phyloP scores from a whole-genome alignment of 2,329 filamentous ascomycete species.

The Paraphaeosphaeria sporulosa region DNA sequence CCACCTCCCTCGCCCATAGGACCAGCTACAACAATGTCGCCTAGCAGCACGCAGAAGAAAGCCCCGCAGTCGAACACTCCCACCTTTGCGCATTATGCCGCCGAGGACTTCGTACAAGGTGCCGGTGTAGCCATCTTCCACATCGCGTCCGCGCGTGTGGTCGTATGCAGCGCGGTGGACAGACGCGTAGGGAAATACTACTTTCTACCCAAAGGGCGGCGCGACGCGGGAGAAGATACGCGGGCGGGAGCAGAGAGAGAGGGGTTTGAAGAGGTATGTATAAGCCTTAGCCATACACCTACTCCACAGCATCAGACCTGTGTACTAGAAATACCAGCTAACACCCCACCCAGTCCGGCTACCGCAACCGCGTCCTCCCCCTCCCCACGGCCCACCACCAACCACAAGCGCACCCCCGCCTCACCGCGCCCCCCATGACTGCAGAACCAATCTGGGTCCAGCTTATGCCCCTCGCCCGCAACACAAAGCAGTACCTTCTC shows the following conservation, averaged over 20 bases:
- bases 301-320: not conserved
- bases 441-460: constrained; percentile 58
- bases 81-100: constrained; percentile 36
- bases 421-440: constrained; percentile 34
- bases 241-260: constrained; percentile 55
- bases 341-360: constrained; percentile 49
- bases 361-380: constrained; percentile 58
- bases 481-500: constrained; percentile 52
- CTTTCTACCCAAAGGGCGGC: constrained; percentile 59
- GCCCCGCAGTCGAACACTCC: constrained; percentile 22
- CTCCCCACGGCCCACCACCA: constrained; percentile 55
- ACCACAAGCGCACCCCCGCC: constrained; percentile 47
- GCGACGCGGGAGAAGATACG: constrained; percentile 57
- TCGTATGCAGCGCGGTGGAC: constrained; percentile 56
- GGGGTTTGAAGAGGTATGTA: constrained; percentile 57
- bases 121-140: constrained; percentile 61
- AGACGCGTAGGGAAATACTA: constrained; percentile 45
- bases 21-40: constrained; percentile 1
- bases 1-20: not conserved
- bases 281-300: not conserved
- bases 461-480: constrained; percentile 47
- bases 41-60: not conserved
- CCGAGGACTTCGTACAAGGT: constrained; percentile 39
- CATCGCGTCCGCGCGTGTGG: constrained; percentile 54
- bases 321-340: not conserved